Evolutionary conservation across 805 yeast species (phyloP).

Genomic region (Pichia membranifaciens): DNA sequence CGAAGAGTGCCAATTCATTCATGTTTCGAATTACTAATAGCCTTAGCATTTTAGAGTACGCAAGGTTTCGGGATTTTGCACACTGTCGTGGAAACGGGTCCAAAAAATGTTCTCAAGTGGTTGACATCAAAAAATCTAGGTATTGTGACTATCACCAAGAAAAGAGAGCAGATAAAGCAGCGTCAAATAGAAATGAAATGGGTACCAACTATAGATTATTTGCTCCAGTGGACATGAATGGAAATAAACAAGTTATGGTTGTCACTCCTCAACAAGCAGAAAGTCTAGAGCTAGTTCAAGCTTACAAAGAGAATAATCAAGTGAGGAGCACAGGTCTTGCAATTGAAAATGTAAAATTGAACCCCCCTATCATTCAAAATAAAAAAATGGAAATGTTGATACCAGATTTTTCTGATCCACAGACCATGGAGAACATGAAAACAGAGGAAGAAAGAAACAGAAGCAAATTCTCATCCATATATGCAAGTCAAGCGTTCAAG

Average conservation of each 20-base stretch:
- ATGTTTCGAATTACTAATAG: slow-evolving; percentile 49
- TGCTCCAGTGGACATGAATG: slow-evolving; percentile 44
- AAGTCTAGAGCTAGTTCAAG: slow-evolving; percentile 11
- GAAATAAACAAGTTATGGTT: slow-evolving; percentile 38
- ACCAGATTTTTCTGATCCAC: slow-evolving; percentile 18
- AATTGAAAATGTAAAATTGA: slow-evolving; percentile 1
- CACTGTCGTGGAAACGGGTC: slow-evolving; percentile 49
- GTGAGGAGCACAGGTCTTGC: not conserved
- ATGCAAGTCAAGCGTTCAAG: slow-evolving; percentile 46
- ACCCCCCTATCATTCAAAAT: not conserved
- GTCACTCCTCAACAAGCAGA: slow-evolving; percentile 14
- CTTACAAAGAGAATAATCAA: slow-evolving; percentile 20
- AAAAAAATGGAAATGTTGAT: not conserved
- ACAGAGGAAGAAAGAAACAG: slow-evolving; percentile 12
- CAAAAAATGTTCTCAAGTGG: slow-evolving; percentile 48
- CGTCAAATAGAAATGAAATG: slow-evolving; percentile 70
- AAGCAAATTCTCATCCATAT: slow-evolving; percentile 33
- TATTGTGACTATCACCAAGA: slow-evolving; percentile 74
- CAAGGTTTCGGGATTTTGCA: slow-evolving; percentile 61
- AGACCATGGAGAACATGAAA: slow-evolving; percentile 6
- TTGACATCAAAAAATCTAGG: slow-evolving; percentile 46
- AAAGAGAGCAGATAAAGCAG: slow-evolving; percentile 41
- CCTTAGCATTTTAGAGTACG: slow-evolving; percentile 63
- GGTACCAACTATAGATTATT: slow-evolving; percentile 53
- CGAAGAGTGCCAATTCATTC: slow-evolving; percentile 32